These are phyloP conservation scores for Aureobasidium lini DNA, from an alignment of 2,329 filamentous ascomycete genomes.

Conservation along the genomic window DNA sequence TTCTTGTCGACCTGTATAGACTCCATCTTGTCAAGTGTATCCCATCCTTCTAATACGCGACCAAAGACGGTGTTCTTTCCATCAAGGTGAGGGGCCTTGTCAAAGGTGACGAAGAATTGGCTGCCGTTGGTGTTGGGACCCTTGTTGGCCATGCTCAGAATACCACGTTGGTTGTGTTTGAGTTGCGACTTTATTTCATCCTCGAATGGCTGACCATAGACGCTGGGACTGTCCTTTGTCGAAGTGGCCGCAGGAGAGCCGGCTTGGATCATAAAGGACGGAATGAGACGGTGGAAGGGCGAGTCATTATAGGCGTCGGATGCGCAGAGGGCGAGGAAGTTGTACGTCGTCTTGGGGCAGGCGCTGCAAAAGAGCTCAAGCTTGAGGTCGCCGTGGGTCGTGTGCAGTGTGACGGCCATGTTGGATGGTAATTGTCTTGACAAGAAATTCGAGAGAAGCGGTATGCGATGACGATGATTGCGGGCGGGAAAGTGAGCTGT, in stretches of 20 bases:
- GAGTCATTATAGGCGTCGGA: slow-evolving; percentile 68
- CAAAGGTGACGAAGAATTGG: slow-evolving; percentile 77
- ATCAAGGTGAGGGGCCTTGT: slow-evolving; percentile 71
- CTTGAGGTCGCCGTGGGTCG: slow-evolving; percentile 82
- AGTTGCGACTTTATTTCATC: slow-evolving; percentile 71
- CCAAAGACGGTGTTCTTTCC: slow-evolving; percentile 81
- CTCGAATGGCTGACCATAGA: slow-evolving; percentile 64
- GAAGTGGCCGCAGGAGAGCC: slow-evolving; percentile 47
- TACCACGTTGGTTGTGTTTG: slow-evolving; percentile 20
- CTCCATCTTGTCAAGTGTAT: slow-evolving; percentile 65
- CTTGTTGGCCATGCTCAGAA: slow-evolving; percentile 93
- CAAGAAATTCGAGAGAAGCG: not conserved
- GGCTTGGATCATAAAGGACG: slow-evolving; percentile 73
- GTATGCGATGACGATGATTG: not conserved
- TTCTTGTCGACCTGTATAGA: slow-evolving; percentile 68
- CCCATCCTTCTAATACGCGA: slow-evolving; percentile 53
- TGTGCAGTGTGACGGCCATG: slow-evolving; percentile 63
- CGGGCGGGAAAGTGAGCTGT: not conserved
- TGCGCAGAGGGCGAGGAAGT: slow-evolving; percentile 77
- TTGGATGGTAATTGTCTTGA: not conserved
- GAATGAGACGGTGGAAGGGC: slow-evolving; percentile 73
- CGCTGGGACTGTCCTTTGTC: slow-evolving; percentile 48
- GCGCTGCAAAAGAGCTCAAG: slow-evolving; percentile 94
- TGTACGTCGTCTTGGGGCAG: slow-evolving; percentile 84
- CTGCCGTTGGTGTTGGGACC: slow-evolving; percentile 89